These are phyloP conservation scores for Apiospora aurea DNA, from an alignment of 2,329 filamentous ascomycete genomes.

Conservation along the genomic window DNA sequence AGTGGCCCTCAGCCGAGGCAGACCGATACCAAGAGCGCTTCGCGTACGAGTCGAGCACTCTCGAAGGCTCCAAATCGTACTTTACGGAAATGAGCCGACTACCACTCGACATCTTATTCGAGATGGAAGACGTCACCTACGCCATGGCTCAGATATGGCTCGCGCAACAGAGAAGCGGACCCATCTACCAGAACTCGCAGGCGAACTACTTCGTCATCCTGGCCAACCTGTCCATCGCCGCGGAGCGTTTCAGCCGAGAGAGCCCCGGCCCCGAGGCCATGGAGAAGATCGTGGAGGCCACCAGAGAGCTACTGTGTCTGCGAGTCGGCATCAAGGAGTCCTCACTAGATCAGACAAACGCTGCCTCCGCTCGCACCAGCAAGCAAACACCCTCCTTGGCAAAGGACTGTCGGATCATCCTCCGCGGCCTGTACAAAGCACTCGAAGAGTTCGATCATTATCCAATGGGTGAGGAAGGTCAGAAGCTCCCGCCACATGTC, in stretches of 20 bases:
- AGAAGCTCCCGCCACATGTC: background rate
- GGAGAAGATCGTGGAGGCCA: background rate
- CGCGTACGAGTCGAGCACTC: constrained; percentile 7
- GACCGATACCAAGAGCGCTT: background rate
- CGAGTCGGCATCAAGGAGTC: background rate
- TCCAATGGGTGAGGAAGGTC: background rate
- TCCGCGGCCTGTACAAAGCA: background rate
- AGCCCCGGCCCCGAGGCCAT: background rate
- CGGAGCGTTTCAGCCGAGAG: background rate
- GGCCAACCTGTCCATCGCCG: background rate
- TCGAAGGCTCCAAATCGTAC: background rate
- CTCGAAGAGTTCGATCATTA: background rate
- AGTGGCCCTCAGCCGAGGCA: constrained; percentile 18
- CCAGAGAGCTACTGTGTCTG: background rate
- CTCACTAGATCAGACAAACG: background rate
- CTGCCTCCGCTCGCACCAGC: background rate
- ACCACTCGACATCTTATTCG: background rate
- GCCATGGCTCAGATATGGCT: background rate
- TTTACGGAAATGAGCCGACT: background rate
- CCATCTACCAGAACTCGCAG: background rate
- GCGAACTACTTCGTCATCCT: background rate
- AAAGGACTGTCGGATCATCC: background rate
- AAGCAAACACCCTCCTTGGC: background rate
- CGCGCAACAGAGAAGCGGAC: background rate
- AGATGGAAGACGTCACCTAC: background rate